Percentiles rank a stretch among this genome's conserved stretches.
phyloP scores from a whole-genome alignment of 1,284 basidiomycete genomes.

The Anthracocystis setariae region DNA sequence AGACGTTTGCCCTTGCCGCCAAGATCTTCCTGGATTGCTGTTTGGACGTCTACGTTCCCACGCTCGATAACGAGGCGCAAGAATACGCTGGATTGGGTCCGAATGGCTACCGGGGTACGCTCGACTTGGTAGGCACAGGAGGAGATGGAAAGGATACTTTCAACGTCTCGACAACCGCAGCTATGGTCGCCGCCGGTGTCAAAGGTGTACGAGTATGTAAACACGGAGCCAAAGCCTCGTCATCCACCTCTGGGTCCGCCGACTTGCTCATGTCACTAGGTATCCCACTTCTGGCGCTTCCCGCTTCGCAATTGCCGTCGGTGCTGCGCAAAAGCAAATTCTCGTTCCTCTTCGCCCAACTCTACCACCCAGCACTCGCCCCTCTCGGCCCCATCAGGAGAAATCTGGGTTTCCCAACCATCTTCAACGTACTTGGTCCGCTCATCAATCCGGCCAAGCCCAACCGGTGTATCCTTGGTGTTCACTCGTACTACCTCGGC shows the following conservation, averaged over 20 bases:
- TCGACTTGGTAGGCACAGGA: conserved; percentile 77
- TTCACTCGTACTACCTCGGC: conserved; percentile 86
- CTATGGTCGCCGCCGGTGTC: conserved; percentile 91
- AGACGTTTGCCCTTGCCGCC: conserved; percentile 56
- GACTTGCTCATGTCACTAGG: conserved; percentile 88
- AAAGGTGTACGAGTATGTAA: conserved; percentile 88
- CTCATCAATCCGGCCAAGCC: conserved; percentile 92
- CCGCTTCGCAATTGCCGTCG: conserved; percentile 70
- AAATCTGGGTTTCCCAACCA: conserved; percentile 89
- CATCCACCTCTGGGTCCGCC: conserved; percentile 92
- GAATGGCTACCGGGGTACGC: conserved; percentile 50
- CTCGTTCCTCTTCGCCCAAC: conserved; percentile 90
- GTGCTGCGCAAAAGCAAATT: conserved; percentile 73
- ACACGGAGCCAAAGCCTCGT: conserved; percentile 94
- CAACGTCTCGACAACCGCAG: conserved; percentile 96
- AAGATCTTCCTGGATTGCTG: conserved; percentile 53
- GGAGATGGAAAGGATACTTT: conserved; percentile 97
- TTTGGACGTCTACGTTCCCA: conserved; percentile 40
- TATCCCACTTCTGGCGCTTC: conserved; percentile 78
- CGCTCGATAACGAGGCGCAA: conserved; percentile 17
- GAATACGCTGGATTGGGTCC: conserved; percentile 9
- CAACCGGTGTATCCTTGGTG: conserved; percentile 83
- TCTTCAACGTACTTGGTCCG: conserved; percentile 96
- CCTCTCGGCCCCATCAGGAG: conserved; percentile 86
- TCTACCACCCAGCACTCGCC: conserved; percentile 89